Evolutionary conservation across 352 stramenopile genomes (phyloP).

Genomic region (Blastocystis sp.): DNA sequence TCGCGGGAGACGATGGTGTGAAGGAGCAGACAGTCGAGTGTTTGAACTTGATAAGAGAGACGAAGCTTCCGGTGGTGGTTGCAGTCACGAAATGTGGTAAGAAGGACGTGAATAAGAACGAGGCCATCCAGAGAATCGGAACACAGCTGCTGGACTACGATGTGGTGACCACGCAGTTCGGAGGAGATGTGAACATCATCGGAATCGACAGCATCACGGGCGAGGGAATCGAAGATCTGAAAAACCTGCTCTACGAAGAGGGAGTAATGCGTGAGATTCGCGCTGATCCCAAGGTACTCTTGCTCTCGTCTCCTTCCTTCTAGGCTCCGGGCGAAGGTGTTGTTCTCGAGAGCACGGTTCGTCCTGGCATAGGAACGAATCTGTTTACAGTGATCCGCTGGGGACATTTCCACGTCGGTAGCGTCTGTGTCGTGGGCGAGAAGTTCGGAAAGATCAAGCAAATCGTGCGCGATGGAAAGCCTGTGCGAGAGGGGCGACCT

Average conservation of each 20-base stretch:
- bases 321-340: conserved; percentile 78
- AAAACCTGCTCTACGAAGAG: conserved; percentile 91
- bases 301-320: background rate
- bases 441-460: conserved; percentile 86
- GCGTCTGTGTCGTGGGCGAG: conserved; percentile 86
- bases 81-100: conserved; percentile 94
- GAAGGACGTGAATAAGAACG: conserved; percentile 70
- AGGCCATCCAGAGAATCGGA: conserved; percentile 69
- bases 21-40: conserved; percentile 94
- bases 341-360: conserved; percentile 89
- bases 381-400: conserved; percentile 91
- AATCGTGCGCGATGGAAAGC: conserved; percentile 70
- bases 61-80: conserved; percentile 89
- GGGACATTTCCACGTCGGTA: conserved; percentile 86
- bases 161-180: conserved; percentile 85
- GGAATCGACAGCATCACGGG: conserved; percentile 90
- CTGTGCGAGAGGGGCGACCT: conserved; percentile 79
- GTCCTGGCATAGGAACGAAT: conserved; percentile 84
- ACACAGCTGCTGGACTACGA: conserved; percentile 78
- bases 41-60: conserved; percentile 85
- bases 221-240: conserved; percentile 86
- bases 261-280: conserved; percentile 90
- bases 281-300: conserved; percentile 75
- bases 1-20: conserved; percentile 95
- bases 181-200: conserved; percentile 84